phyloP scores from a whole-genome alignment of 352 stramenopile genomes.

The Pythium rhizo-oryzae region DNA sequence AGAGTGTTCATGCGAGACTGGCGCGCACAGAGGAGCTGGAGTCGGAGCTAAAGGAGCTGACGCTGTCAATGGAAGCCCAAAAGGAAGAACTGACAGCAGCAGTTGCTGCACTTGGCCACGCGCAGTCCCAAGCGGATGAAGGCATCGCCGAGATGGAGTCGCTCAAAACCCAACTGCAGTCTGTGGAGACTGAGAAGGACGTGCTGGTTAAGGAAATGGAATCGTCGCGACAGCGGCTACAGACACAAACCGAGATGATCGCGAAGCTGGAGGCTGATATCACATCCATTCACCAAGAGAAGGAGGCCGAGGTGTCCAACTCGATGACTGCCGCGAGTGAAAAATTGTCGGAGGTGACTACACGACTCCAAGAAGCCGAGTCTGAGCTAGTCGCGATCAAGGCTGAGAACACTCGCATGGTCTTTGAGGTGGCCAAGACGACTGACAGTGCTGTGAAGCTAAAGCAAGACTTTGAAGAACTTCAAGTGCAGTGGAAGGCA shows the following conservation, averaged over 20 bases:
- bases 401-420: constrained; percentile 74
- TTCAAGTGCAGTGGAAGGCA: constrained; percentile 41
- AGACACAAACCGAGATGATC: not conserved
- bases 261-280: constrained; percentile 16
- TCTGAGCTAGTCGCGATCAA: constrained; percentile 61
- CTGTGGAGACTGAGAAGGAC: constrained; percentile 3
- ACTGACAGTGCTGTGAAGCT: constrained; percentile 59
- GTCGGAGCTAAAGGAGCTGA: constrained; percentile 15
- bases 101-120: not conserved
- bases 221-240: not conserved
- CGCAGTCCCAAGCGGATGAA: constrained; percentile 10
- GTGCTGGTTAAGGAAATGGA: constrained; percentile 7
- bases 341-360: constrained; percentile 37
- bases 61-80: constrained; percentile 10
- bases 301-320: not conserved
- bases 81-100: constrained; percentile 19
- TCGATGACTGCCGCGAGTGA: constrained; percentile 2
- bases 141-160: constrained; percentile 22
- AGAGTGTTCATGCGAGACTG: constrained; percentile 2
- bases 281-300: constrained; percentile 3
- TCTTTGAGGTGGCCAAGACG: constrained; percentile 76
- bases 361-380: constrained; percentile 40
- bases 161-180: constrained; percentile 14
- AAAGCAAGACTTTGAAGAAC: constrained; percentile 53
- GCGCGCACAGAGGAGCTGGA: constrained; percentile 9